These are phyloP conservation scores for Houttuynia cordata DNA, from an alignment of 164 flowering plant genomes.

Conservation along the genomic window DNA sequence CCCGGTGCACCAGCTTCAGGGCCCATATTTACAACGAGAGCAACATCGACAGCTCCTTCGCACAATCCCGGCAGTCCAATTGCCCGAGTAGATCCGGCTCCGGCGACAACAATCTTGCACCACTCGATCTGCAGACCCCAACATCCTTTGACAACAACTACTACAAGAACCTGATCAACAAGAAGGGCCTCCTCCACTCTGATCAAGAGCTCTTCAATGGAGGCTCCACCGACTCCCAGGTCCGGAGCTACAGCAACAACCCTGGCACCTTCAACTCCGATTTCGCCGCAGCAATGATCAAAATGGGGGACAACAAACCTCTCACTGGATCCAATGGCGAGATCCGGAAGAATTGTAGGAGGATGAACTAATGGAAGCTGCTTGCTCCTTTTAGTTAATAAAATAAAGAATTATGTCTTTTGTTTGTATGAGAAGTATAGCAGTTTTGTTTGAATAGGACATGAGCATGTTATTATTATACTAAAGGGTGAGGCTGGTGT, in stretches of 20 bases:
- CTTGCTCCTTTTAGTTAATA: no score
- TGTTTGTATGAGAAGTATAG: no score
- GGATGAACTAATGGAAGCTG: slow-evolving; percentile 6
- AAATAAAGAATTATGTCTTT: no score
- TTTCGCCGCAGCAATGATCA: slow-evolving; percentile 18
- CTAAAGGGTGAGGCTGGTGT: no score
- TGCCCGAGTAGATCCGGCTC: slow-evolving; percentile 12
- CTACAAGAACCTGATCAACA: slow-evolving; percentile 16
- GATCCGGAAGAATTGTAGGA: slow-evolving; percentile 20
- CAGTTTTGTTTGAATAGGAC: no score
- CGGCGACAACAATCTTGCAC: slow-evolving; percentile 16
- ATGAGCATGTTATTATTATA: no score
- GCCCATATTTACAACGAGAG: slow-evolving; percentile 16
- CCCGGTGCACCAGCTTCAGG: slow-evolving; percentile 16
- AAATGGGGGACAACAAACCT: slow-evolving; percentile 22
- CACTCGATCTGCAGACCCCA: slow-evolving; percentile 14
- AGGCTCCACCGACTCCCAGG: slow-evolving; percentile 18
- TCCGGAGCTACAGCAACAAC: slow-evolving; percentile 9
- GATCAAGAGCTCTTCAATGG: slow-evolving; percentile 22
- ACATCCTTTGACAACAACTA: slow-evolving; percentile 13
- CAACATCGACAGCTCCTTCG: slow-evolving; percentile 14
- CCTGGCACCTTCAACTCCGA: slow-evolving; percentile 10
- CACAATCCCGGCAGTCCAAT: slow-evolving; percentile 4
- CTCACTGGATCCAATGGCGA: slow-evolving; percentile 20
- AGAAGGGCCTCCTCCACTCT: slow-evolving; percentile 18